Evolutionary conservation across 1,139 yeast genomes (phyloP), one percentile per base, ranked within the genome.

Genomic region (Diutina siamensis): DNA sequence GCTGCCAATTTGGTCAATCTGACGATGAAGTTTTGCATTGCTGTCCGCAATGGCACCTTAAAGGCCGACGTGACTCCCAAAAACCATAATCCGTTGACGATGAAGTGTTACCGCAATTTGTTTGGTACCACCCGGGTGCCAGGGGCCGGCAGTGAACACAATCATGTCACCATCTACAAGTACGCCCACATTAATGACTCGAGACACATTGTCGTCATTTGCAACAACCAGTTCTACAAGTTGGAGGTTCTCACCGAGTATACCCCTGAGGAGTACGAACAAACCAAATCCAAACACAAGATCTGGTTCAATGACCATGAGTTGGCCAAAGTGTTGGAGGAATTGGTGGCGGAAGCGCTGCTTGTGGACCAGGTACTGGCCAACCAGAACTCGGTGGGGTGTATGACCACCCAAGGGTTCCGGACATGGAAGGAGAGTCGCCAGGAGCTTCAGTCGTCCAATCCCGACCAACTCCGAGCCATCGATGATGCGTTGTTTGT

Each of bases 81-180:
- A 46, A 67, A 68, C 44, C 67, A 70, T 1, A 65, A 62, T 25
- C 78, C 80, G 0, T 62, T 81, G 48, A 75, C 87, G 4, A 83
- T 82, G 89, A 66, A 67, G 41, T 80, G 88, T 40, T 82, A 80
- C 58, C 59, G 63, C 48, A 78, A 78, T 52, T 61, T 83, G 38
- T 83, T 83, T 60, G 87, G 87, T 10, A 72, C 86, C 5, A 74
- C 87, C 0, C 67, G 88, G 49, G 60, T 74, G 4, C 89, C 92
- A 0, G 35, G 20, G 5, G 47, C 48, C 15, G 41, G 28, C 10
- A 70, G 68, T 41, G 28, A 46, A 33, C 49, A 45, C 21, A 62
- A 57, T 44, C 62, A 58, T 48, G 60, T 68, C 10, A 54, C 62
- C 2, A 61, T 67, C 47, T 57, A 62, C 50, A 63, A 59, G 47